Conservation (phyloP, 441 rosid species). For the Populus hybrid region DNA sequence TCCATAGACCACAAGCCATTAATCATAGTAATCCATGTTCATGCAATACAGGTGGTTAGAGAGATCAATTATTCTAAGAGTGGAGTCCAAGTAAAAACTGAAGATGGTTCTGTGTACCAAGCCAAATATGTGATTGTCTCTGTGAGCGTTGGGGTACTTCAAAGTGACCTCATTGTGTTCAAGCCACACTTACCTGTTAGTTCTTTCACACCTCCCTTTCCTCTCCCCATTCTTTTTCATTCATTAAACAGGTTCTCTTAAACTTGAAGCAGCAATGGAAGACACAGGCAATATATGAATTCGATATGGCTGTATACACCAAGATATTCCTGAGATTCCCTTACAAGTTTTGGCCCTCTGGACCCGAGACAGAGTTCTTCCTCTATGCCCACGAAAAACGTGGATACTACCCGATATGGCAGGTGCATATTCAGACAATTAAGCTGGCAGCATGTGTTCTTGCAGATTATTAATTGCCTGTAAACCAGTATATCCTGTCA, state of each 20-base stretch:
- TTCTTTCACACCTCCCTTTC: background rate
- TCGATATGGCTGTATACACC: constrained; percentile 25
- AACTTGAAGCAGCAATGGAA: constrained; percentile 24
- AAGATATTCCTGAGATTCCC: constrained; percentile 34
- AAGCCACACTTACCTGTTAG: constrained; percentile 22
- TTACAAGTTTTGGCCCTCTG: constrained; percentile 26
- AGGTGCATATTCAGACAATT: constrained; percentile 8
- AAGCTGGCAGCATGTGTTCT: background rate
- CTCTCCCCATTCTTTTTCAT: background rate
- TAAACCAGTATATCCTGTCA: background rate
- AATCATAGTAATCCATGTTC: background rate
- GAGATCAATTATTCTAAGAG: constrained; percentile 13
- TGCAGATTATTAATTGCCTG: background rate
- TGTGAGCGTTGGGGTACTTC: constrained; percentile 23
- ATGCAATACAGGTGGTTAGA: constrained; percentile 20
- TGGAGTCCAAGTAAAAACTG: constrained; percentile 21
- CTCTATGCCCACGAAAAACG: constrained; percentile 25
- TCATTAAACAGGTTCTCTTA: background rate
- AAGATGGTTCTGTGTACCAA: constrained; percentile 22
- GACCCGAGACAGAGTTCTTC: constrained; percentile 29
- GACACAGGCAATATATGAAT: constrained; percentile 17
- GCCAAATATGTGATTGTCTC: constrained; percentile 11
- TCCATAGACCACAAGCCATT: background rate
- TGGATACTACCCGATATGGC: constrained; percentile 33
- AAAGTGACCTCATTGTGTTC: constrained; percentile 15